Evolutionary conservation across 306 rosid species (phyloP), one percentile per base, ranked within the genome.

Genomic region (Malus asiatica): DNA sequence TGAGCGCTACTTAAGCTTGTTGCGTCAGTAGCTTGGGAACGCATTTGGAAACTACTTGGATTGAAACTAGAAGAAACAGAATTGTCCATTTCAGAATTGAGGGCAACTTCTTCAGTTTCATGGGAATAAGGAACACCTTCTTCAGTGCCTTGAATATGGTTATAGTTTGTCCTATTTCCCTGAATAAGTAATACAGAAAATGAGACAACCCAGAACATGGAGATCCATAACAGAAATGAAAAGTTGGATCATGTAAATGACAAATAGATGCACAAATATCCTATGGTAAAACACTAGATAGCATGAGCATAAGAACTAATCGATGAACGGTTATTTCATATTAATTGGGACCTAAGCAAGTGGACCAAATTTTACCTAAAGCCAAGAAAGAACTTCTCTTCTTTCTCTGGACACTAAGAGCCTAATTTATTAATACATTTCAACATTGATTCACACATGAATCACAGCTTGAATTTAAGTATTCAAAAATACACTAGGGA

Each of bases 1-100:
- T 85, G 92, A 67, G 84, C 79, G 82, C 87, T 89, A 70, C 76
- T 89, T 60, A 87, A 84, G 88, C 93, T 87, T 75, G 86, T 79
- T 44, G 88, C 81, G 27, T 90, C 97, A 14, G 77, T 84, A 69
- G 81, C 83, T 82, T 83, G 89, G 69, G 96, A 80, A 79, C 58
- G 86, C 83, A 86, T 79, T 76, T 79, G 88, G 76, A 78, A 81
- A 76, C 71, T 61, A 73, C 57, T 83, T 59, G 86, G 87, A 84
- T 66, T 87, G 72, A 76, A 71, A 77, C 87, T 80, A 66, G 87
- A 87, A 19, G 89, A 83, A 71, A 51, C 71, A 76, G 89, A 88
- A 75, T 82, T 83, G 51, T 89, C 90, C 75, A 77, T 82, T 84
- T 85, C 87, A 63, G 89, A 75, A 73, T 73, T 76, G 80, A 65